Evolutionary conservation across 2,329 filamentous ascomycete species (phyloP).

Genomic region (Cytospora piceicola): DNA sequence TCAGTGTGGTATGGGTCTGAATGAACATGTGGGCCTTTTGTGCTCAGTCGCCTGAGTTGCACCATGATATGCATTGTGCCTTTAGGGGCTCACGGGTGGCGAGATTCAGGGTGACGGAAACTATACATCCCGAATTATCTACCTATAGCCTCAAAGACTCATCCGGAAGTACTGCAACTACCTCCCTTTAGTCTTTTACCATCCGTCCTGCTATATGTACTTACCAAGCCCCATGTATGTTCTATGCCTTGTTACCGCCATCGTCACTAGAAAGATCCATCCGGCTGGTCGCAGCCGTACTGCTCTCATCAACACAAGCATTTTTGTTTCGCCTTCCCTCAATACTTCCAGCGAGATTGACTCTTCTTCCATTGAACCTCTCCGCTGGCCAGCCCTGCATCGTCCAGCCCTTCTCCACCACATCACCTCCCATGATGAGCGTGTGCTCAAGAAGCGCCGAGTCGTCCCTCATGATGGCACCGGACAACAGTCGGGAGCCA

Average conservation of each 20-base stretch:
- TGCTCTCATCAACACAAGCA: not conserved
- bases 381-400: slow-evolving; percentile 61
- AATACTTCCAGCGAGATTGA: not conserved
- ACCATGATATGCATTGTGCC: too few relatives aligned
- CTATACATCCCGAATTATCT: not conserved
- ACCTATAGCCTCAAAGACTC: not conserved
- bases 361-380: slow-evolving; percentile 39
- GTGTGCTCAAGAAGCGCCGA: slow-evolving; percentile 61
- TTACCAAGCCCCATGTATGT: not conserved
- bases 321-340: not conserved
- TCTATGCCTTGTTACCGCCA: not conserved
- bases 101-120: too few relatives aligned
- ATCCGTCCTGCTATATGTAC: not conserved
- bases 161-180: too few relatives aligned
- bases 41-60: too few relatives aligned
- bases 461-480: slow-evolving; percentile 56
- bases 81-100: too few relatives aligned
- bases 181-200: too few relatives aligned
- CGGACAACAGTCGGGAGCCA: slow-evolving; percentile 56
- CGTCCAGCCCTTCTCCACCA: slow-evolving; percentile 53
- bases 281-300: not conserved
- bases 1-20: too few relatives aligned
- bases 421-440: slow-evolving; percentile 59
- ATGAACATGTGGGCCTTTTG: too few relatives aligned
- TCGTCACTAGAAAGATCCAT: slow-evolving; percentile 1